Percentiles rank a stretch among this genome's conserved stretches.
Evolutionary conservation across 192 early-diverging fungal genomes (phyloP).

Genomic region (Coemansia sp.): DNA sequence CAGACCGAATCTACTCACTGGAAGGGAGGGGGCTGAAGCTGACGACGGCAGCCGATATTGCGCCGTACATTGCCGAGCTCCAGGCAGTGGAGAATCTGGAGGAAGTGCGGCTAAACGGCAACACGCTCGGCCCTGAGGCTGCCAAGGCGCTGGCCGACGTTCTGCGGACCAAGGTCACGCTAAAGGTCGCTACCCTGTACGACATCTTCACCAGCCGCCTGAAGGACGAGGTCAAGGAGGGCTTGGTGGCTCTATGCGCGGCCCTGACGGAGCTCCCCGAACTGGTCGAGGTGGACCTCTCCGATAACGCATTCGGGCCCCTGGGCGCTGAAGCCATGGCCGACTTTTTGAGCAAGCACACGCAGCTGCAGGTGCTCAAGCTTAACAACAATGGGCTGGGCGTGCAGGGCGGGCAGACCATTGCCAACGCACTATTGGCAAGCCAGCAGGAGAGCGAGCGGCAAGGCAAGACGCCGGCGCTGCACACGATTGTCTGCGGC

Average conservation of each 20-base stretch:
- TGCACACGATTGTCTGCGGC: conserved; percentile 81
- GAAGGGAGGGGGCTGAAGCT: conserved; percentile 86
- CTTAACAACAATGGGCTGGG: conserved; percentile 98
- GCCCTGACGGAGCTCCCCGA: conserved; percentile 73
- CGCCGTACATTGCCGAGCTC: conserved; percentile 68
- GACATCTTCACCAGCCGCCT: conserved; percentile 95
- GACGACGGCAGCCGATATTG: conserved; percentile 74
- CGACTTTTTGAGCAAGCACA: conserved; percentile 75
- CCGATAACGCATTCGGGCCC: conserved; percentile 98
- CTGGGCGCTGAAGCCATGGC: conserved; percentile 85
- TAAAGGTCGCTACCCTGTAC: conserved; percentile 77
- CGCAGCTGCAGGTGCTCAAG: conserved; percentile 73
- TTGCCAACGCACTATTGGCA: conserved; percentile 75
- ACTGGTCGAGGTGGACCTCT: conserved; percentile 77
- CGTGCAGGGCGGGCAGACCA: conserved; percentile 77
- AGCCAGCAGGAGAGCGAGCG: conserved; percentile 64
- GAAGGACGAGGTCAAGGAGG: conserved; percentile 79
- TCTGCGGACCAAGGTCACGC: conserved; percentile 56
- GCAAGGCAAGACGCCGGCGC: conserved; percentile 57
- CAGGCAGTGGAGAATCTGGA: conserved; percentile 56
- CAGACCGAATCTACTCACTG: conserved; percentile 69
- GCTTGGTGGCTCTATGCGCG: conserved; percentile 74
- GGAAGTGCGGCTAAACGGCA: conserved; percentile 74
- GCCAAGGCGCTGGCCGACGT: conserved; percentile 68
- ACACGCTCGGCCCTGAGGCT: conserved; percentile 91